phyloP scores from a whole-genome alignment of 441 rosid species.

The Gossypium davidsonii region DNA sequence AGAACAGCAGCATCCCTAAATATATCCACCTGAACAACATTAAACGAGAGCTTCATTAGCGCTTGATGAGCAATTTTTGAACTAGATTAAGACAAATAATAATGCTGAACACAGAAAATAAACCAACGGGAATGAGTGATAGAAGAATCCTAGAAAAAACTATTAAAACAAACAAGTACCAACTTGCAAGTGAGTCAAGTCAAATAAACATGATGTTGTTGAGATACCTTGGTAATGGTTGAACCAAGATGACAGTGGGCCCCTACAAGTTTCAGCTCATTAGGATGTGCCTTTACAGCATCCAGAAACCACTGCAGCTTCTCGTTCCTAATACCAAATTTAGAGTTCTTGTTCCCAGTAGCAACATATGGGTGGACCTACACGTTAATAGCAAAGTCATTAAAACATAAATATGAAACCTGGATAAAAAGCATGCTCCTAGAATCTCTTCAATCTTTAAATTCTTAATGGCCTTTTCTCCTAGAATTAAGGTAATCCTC shows the following conservation, averaged over 20 bases:
- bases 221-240: conserved; percentile 83
- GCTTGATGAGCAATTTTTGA: neutral
- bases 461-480: neutral
- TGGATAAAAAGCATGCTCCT: neutral
- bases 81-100: neutral
- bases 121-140: neutral
- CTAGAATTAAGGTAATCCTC: neutral
- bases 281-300: conserved; percentile 79
- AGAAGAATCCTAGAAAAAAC: neutral
- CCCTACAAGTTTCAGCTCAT: conserved; percentile 89
- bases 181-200: conserved; percentile 6
- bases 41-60: conserved; percentile 7
- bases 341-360: conserved; percentile 95
- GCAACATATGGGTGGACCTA: conserved; percentile 99
- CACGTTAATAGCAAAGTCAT: neutral
- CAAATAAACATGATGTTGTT: neutral
- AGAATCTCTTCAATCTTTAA: neutral
- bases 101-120: neutral
- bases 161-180: neutral
- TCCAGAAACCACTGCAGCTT: conserved; percentile 98
- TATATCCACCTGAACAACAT: conserved; percentile 72
- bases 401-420: neutral
- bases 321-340: conserved; percentile 97
- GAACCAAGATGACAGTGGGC: conserved; percentile 99
- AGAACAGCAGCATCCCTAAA: conserved; percentile 92